These are phyloP conservation scores for Narthecium ossifragum DNA, from an alignment of 106 monocot species.

Conservation along the genomic window DNA sequence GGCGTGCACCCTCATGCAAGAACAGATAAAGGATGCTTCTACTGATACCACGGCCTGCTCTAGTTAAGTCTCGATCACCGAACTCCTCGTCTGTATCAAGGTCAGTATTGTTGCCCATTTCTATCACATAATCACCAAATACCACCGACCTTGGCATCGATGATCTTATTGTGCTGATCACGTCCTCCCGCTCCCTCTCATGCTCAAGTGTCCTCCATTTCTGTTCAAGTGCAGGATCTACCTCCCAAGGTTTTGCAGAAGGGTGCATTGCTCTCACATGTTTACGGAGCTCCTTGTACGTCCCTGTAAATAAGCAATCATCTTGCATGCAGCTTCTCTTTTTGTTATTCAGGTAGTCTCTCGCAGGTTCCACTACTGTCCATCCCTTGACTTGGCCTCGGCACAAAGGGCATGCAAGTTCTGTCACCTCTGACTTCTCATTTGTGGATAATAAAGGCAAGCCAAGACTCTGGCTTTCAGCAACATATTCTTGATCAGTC, in stretches of 20 bases:
- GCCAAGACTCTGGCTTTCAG: background rate
- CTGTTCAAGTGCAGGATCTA: constrained; percentile 8
- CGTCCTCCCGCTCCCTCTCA: constrained; percentile 6
- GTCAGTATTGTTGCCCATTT: background rate
- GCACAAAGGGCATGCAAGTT: constrained; percentile 7
- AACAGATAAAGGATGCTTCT: background rate
- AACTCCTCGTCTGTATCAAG: background rate
- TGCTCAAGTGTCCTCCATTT: constrained; percentile 7
- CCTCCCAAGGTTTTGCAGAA: constrained; percentile 1
- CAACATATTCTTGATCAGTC: background rate
- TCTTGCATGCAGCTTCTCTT: constrained; percentile 11
- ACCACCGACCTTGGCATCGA: constrained; percentile 3
- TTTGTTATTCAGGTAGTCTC: constrained; percentile 8
- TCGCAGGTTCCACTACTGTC: constrained; percentile 7
- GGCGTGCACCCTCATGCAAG: background rate
- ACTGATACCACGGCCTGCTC: background rate
- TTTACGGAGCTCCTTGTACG: constrained; percentile 6
- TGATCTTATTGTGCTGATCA: constrained; percentile 10
- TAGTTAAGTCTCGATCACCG: background rate
- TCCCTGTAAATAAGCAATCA: constrained; percentile 3
- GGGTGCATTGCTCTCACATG: constrained; percentile 5
- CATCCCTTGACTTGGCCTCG: constrained; percentile 11
- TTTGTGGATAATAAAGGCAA: background rate
- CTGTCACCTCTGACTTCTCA: background rate
- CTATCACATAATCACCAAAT: constrained; percentile 7